Base-by-base conservation (phyloP, 2,329 filamentous ascomycete species). In the Phoma sp. region DNA sequence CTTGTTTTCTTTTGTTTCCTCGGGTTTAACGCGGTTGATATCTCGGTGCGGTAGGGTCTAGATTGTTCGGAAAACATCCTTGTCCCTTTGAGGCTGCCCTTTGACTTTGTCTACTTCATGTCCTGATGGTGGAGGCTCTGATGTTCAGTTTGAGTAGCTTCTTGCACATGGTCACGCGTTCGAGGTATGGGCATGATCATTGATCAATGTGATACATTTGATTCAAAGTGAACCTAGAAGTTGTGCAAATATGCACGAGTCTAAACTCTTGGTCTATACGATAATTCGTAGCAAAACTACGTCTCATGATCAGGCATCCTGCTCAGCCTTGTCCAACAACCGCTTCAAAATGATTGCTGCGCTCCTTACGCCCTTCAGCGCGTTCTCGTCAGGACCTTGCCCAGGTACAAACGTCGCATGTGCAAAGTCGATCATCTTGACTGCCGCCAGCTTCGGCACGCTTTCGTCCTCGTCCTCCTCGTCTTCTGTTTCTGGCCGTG, bases 381-480 rank as follows among this genome's bases (percentile, higher is more conserved):
- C 79, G 70, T 98, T 98, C 76, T 96, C 88, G 73, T 99, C 95
- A 0, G 90, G 88, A 0, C 94, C 94, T 67, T 89, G 78, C 1
- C 92, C 91, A 0, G 91, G 89, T 1, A 86, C 89, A 88, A 89
- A 98, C 44, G 81, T 78, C 10, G 95, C 95, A 76, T 99, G 95
- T 1, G 95, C 95, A 81, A 99, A 99, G 74, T 99, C 95, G 65
- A 99, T 99, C 60, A 99, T 82, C 71, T 94, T 95, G 44, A 97
- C 82, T 12, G 86, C 84, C 68, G 89, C 91, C 38, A 96, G 85
- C 65, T 88, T 88, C 0, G 89, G 89, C 13, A 71, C 47, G 36
- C 63, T 65, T 29, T 71, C 70, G 57, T 79, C 79, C 1, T 83
- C 76, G 9, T 79, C 79, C n/a, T 78, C 77, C 19, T 75, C 75